Evolutionary conservation across 768 basidiomycete species (phyloP).

Genomic region (Dentipellis fragilis): DNA sequence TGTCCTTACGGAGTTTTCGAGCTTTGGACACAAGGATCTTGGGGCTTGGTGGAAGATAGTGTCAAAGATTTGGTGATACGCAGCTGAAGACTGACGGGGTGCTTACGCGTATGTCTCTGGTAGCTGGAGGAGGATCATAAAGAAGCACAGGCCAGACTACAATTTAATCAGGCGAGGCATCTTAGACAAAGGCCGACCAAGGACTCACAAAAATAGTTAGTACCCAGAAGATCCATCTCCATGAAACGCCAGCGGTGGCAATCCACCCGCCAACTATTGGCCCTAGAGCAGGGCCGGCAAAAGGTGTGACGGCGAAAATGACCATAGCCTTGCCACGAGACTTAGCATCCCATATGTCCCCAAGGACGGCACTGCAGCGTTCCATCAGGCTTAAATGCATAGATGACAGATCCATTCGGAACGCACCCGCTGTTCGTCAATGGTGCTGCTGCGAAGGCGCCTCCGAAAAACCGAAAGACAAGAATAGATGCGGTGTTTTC

Average conservation of each 20-base stretch:
- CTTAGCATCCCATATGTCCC: constrained; percentile 54
- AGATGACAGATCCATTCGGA: too few relatives aligned
- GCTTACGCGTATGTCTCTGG: constrained; percentile 50
- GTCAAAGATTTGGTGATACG: too few relatives aligned
- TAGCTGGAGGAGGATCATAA: constrained; percentile 41
- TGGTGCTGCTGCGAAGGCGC: constrained; percentile 61
- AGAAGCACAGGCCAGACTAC: constrained; percentile 39
- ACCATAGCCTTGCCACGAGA: constrained; percentile 57
- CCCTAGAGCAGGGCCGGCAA: constrained; percentile 47
- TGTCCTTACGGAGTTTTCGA: constrained; percentile 32
- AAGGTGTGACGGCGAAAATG: constrained; percentile 55
- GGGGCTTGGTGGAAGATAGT: constrained; percentile 22
- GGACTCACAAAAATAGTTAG: constrained; percentile 41
- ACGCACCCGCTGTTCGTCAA: constrained; percentile 57
- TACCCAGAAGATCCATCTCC: constrained; percentile 65
- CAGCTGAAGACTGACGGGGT: too few relatives aligned
- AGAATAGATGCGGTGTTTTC: constrained; percentile 53
- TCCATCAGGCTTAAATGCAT: neutral
- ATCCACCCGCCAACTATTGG: constrained; percentile 28
- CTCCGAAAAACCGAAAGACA: constrained; percentile 58
- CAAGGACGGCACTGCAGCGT: constrained; percentile 35
- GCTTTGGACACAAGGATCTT: constrained; percentile 43
- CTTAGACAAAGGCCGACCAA: neutral
- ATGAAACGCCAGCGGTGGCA: constrained; percentile 25
- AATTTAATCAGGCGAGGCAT: neutral